These are phyloP conservation scores for Pythium apleroticum DNA, from an alignment of 352 stramenopile species.

Conservation along the genomic window DNA sequence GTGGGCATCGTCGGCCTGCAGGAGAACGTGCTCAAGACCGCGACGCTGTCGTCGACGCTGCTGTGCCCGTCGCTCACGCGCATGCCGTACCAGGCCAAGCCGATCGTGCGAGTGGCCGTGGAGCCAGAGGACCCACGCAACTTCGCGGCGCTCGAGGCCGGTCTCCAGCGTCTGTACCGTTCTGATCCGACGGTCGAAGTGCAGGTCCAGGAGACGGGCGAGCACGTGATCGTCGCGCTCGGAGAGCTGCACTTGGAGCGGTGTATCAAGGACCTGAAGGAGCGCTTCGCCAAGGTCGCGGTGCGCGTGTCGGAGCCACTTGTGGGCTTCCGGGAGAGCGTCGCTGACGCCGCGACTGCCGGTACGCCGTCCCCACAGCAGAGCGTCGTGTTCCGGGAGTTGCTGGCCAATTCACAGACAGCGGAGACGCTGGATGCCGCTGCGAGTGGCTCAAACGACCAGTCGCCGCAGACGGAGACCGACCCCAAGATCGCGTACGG, in stretches of 20 bases:
- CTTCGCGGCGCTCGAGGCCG: slow-evolving; percentile 81
- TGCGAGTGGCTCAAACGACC: slow-evolving; percentile 16
- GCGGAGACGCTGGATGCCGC: slow-evolving; percentile 4
- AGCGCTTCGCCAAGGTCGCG: slow-evolving; percentile 85
- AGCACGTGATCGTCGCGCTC: slow-evolving; percentile 90
- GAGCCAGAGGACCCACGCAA: slow-evolving; percentile 86
- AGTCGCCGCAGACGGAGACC: slow-evolving; percentile 3
- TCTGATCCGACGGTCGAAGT: slow-evolving; percentile 93
- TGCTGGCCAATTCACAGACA: slow-evolving; percentile 36
- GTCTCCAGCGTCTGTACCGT: slow-evolving; percentile 90
- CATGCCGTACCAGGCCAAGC: slow-evolving; percentile 90
- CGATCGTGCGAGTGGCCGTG: slow-evolving; percentile 91
- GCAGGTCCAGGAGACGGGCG: slow-evolving; percentile 85
- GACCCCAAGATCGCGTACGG: slow-evolving; percentile 43
- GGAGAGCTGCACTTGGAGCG: slow-evolving; percentile 92
- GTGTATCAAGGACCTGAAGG: slow-evolving; percentile 90
- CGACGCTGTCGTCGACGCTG: slow-evolving; percentile 82
- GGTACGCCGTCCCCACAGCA: slow-evolving; percentile 60
- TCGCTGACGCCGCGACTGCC: slow-evolving; percentile 45
- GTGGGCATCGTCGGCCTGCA: slow-evolving; percentile 88
- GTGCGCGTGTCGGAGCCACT: slow-evolving; percentile 85
- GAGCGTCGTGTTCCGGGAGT: slow-evolving; percentile 68
- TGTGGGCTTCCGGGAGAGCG: slow-evolving; percentile 89
- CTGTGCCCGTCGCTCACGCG: slow-evolving; percentile 81
- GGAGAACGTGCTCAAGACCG: slow-evolving; percentile 88